Percentiles rank a stretch among this genome's conserved stretches.
phyloP scores from a whole-genome alignment of 2,329 filamentous ascomycete genomes.

The Westerdykella aurantiaca region DNA sequence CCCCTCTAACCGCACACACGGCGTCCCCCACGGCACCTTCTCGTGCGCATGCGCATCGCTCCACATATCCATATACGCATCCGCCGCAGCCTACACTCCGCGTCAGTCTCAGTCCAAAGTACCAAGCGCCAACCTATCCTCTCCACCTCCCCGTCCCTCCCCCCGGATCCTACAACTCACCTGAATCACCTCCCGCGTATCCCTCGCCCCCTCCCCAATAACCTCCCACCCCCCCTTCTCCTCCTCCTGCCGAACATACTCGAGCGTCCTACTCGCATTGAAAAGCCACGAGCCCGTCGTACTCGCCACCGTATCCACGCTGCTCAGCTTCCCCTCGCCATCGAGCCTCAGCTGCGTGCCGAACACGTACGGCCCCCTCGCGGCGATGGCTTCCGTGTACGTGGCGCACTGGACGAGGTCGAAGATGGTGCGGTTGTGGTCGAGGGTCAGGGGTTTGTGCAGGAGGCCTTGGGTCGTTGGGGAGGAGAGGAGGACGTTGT shows the following conservation, averaged over 20 bases:
- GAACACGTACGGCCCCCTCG: constrained; percentile 12
- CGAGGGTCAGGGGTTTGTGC: constrained; percentile 12
- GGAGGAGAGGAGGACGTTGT: constrained; percentile 11
- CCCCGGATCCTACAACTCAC: too few species aligned
- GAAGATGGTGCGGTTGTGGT: constrained; percentile 17
- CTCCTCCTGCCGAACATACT: constrained; percentile 11
- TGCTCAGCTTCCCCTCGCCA: constrained; percentile 3
- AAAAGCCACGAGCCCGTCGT: constrained; percentile 17
- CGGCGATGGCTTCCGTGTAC: constrained; percentile 17
- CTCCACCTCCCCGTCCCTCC: too few species aligned
- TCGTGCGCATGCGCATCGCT: constrained; percentile 10
- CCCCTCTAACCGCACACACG: constrained; percentile 15
- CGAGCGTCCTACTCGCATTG: constrained; percentile 18
- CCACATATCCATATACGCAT: constrained; percentile 12
- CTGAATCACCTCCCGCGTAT: constrained; percentile 9
- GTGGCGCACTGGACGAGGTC: constrained; percentile 17
- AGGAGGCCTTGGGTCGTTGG: constrained; percentile 3
- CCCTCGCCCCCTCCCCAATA: constrained; percentile 7
- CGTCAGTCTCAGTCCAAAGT: too few species aligned
- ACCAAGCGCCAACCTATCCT: too few species aligned
- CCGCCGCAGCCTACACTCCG: constrained; percentile 11
- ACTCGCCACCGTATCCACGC: constrained; percentile 14
- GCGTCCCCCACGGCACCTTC: constrained; percentile 18
- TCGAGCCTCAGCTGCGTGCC: constrained; percentile 12
- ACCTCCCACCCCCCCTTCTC: constrained; percentile 5